These are phyloP conservation scores for Penicillium riverlandense DNA, from an alignment of 495 filamentous ascomycete genomes.

Conservation along the genomic window DNA sequence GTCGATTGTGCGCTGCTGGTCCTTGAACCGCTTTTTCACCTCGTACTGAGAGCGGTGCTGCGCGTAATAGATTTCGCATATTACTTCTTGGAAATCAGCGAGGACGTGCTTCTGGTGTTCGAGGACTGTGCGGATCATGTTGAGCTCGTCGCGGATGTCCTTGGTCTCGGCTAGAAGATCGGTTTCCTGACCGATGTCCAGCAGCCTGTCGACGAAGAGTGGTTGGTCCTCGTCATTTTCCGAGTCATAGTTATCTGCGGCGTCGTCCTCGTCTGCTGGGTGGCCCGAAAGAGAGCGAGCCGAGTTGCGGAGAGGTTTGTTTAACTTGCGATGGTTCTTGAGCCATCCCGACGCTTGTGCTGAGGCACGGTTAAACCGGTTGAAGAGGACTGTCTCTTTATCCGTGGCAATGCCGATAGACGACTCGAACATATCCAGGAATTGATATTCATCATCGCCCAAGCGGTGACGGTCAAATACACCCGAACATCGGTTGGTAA, in stretches of 20 bases:
- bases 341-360: conserved; percentile 55
- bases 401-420: conserved; percentile 60
- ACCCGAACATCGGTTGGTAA: conserved; percentile 57
- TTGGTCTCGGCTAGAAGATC: conserved; percentile 60
- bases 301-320: conserved; percentile 27
- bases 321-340: conserved; percentile 49
- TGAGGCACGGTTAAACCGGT: conserved; percentile 55
- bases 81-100: conserved; percentile 44
- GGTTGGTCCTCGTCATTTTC: conserved; percentile 25
- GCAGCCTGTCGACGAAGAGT: conserved; percentile 55
- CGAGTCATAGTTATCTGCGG: conserved; percentile 10
- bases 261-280: conserved; percentile 2
- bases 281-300: background rate
- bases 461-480: conserved; percentile 59
- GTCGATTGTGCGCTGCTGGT: conserved; percentile 55
- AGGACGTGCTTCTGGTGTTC: conserved; percentile 53
- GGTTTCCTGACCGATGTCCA: conserved; percentile 63
- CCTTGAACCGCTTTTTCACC: conserved; percentile 49
- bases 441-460: conserved; percentile 58
- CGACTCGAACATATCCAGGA: conserved; percentile 66
- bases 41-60: conserved; percentile 41
- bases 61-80: conserved; percentile 43
- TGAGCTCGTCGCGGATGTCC: conserved; percentile 67
- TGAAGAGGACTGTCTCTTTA: conserved; percentile 55
- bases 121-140: conserved; percentile 59